Conservation (phyloP, 495 filamentous ascomycete species). For the Lentithecium fluviatile region DNA sequence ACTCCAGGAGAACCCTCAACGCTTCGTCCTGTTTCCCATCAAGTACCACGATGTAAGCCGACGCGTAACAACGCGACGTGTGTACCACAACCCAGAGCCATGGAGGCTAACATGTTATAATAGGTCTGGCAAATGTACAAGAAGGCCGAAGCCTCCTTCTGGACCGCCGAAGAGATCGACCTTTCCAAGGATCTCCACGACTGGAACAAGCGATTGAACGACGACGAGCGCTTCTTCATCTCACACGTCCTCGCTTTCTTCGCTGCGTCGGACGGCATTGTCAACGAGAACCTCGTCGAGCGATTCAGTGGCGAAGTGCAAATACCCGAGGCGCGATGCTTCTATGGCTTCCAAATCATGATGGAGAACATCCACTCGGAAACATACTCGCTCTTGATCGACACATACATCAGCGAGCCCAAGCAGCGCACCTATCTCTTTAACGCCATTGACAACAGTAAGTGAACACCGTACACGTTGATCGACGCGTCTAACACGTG, state of each 20-base stretch:
- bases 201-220: slow-evolving; percentile 95
- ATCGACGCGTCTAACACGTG: slow-evolving; percentile 37
- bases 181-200: slow-evolving; percentile 97
- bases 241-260: slow-evolving; percentile 99
- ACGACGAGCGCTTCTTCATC: slow-evolving; percentile 97
- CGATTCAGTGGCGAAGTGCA: slow-evolving; percentile 97
- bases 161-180: slow-evolving; percentile 99
- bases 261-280: slow-evolving; percentile 97
- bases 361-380: slow-evolving; percentile 99
- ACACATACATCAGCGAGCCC: slow-evolving; percentile 99
- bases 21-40: slow-evolving; percentile 97
- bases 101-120: slow-evolving; percentile 42
- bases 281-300: slow-evolving; percentile 99
- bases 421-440: slow-evolving; percentile 94
- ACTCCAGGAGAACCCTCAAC: slow-evolving; percentile 91
- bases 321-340: slow-evolving; percentile 96
- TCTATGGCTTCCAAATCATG: slow-evolving; percentile 99
- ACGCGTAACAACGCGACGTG: slow-evolving; percentile 60
- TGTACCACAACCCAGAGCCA: slow-evolving; percentile 49
- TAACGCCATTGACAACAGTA: slow-evolving; percentile 96
- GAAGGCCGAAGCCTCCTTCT: slow-evolving; percentile 99
- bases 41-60: slow-evolving; percentile 96
- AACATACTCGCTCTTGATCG: slow-evolving; percentile 98
- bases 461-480: slow-evolving; percentile 32
- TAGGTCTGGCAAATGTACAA: slow-evolving; percentile 99